phyloP scores from a whole-genome alignment of 257 asterid species.

The Misopates orontium region DNA sequence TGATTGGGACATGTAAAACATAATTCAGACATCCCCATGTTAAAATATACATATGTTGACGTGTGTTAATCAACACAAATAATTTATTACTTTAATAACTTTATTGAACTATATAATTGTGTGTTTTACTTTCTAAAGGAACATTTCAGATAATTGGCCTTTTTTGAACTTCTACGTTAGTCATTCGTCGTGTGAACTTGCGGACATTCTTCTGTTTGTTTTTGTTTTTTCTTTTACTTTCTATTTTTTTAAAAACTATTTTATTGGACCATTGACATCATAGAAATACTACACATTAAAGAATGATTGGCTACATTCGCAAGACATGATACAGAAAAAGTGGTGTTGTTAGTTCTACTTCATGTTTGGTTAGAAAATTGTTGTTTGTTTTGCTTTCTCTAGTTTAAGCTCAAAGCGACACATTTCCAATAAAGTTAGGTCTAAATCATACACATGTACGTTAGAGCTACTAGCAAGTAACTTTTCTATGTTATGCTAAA shows the following conservation, averaged over 20 bases:
- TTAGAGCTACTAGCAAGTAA: no score
- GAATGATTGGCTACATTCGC: conserved; percentile 3
- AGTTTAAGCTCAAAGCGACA: no score
- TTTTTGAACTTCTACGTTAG: conserved; percentile 27
- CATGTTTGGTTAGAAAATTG: no score
- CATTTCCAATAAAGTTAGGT: no score
- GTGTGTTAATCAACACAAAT: neutral
- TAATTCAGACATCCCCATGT: neutral
- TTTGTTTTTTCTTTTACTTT: neutral
- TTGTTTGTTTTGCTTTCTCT: no score
- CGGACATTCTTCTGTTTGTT: conserved; percentile 23
- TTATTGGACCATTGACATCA: neutral
- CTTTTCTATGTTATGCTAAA: no score
- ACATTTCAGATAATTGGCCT: conserved; percentile 35
- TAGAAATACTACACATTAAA: neutral
- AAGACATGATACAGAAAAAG: no score
- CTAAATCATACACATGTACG: no score
- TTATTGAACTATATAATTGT: conserved; percentile 1
- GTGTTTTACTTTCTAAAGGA: conserved; percentile 20
- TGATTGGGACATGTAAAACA: conserved; percentile 8
- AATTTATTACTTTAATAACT: conserved; percentile 28
- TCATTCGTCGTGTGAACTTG: conserved; percentile 37
- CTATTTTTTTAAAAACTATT: neutral
- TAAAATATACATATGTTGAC: neutral
- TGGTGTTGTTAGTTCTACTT: no score